phyloP scores from a whole-genome alignment of 2,329 filamentous ascomycete species.

The Achaetomium macrosporum region DNA sequence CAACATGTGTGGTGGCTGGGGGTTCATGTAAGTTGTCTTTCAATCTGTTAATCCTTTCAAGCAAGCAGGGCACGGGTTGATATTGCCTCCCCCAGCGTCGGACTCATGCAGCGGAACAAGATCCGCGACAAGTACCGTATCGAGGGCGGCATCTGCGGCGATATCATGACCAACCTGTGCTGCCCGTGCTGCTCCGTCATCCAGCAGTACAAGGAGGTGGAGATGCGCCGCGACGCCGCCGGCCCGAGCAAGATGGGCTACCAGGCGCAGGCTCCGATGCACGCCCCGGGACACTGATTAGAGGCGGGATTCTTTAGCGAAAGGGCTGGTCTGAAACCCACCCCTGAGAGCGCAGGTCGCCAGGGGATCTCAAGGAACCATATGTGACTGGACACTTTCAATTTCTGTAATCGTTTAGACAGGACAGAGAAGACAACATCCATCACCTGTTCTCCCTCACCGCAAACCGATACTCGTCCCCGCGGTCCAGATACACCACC shows the following conservation, averaged over 20 bases:
- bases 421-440: not conserved
- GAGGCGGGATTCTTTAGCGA: not conserved
- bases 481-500: constrained; percentile 56
- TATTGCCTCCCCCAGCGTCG: constrained; percentile 31
- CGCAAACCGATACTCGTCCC: constrained; percentile 51
- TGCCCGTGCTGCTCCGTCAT: constrained; percentile 42
- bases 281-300: too few relatives aligned
- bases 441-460: constrained; percentile 28
- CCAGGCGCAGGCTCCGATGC: constrained; percentile 12
- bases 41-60: not conserved
- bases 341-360: too few relatives aligned
- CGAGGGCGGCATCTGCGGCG: constrained; percentile 35
- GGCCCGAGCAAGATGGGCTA: constrained; percentile 10
- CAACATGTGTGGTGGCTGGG: constrained; percentile 27
- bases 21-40: constrained; percentile 27
- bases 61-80: not conserved
- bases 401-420: not conserved
- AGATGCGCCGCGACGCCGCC: constrained; percentile 8
- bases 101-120: constrained; percentile 38
- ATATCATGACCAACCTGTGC: constrained; percentile 40
- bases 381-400: not conserved
- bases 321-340: too few relatives aligned
- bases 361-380: too few relatives aligned
- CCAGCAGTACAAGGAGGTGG: constrained; percentile 35
- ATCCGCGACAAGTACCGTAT: constrained; percentile 41